phyloP scores from a whole-genome alignment of 2,329 filamentous ascomycete species.

The Aspergillus viridinutans region DNA sequence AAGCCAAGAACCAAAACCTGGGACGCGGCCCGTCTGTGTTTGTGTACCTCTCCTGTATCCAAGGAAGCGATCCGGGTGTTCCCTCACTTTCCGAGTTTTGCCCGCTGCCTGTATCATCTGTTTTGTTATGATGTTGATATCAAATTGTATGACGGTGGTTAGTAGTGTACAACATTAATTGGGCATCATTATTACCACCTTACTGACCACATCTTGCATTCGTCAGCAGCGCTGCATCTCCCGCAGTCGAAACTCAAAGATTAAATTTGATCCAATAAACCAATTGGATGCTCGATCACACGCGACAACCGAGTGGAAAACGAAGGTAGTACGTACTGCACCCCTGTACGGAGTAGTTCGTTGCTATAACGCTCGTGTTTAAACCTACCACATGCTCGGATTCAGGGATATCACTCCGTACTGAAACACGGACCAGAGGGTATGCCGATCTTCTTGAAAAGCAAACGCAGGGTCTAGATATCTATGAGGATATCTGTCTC shows the following conservation, averaged over 20 bases:
- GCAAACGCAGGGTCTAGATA: background rate
- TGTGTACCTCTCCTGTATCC: background rate
- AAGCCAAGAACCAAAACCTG: background rate
- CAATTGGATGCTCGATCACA: background rate
- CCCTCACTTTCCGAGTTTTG: background rate
- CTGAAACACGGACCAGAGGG: constrained; percentile 18
- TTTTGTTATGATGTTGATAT: background rate
- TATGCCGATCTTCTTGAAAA: constrained; percentile 8
- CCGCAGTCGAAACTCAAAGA: background rate
- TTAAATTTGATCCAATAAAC: background rate
- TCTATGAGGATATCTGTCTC: no score
- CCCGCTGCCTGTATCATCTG: no score
- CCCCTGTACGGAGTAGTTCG: background rate
- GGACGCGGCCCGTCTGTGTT: background rate
- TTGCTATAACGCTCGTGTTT: background rate
- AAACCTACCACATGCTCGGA: background rate
- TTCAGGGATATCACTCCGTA: background rate
- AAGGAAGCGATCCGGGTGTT: background rate
- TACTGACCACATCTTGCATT: background rate
- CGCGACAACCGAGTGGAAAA: background rate
- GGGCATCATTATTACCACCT: background rate
- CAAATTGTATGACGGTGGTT: no score
- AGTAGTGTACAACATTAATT: background rate
- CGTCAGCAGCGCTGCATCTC: background rate
- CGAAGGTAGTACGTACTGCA: background rate